phyloP scores from a whole-genome alignment of 208 protist genomes.

The Strigomonas culicis region DNA sequence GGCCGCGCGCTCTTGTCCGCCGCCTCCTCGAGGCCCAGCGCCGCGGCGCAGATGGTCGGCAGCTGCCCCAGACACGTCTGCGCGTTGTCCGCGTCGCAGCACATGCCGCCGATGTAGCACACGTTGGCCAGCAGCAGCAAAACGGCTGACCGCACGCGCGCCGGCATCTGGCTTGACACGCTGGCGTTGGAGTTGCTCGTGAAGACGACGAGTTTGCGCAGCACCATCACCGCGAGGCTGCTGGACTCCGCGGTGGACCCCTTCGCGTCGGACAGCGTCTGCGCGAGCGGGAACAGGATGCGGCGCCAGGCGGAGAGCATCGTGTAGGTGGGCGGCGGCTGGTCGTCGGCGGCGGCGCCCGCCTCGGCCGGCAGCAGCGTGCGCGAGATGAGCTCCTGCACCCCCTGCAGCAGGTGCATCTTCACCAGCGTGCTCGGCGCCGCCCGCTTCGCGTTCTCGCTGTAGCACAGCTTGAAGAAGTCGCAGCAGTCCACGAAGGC shows the following conservation, averaged over 20 bases:
- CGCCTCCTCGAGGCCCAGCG: constrained; percentile 23
- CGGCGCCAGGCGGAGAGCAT: constrained; percentile 64
- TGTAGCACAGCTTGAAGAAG: constrained; percentile 49
- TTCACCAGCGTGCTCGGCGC: constrained; percentile 33
- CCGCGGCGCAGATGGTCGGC: constrained; percentile 56
- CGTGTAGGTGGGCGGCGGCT: constrained; percentile 24
- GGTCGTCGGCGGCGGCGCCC: neutral
- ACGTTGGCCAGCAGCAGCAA: constrained; percentile 65
- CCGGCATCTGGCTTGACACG: constrained; percentile 22
- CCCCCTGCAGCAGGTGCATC: constrained; percentile 69
- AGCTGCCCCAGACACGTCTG: constrained; percentile 78
- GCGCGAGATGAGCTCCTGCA: constrained; percentile 71
- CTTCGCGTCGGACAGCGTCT: constrained; percentile 45
- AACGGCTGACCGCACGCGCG: constrained; percentile 29
- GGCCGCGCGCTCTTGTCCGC: neutral
- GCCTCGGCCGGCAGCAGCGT: constrained; percentile 25
- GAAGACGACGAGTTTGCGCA: constrained; percentile 66
- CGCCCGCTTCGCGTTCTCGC: constrained; percentile 18
- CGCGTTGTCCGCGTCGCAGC: constrained; percentile 59
- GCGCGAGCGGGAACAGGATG: constrained; percentile 58
- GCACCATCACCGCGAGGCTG: constrained; percentile 65
- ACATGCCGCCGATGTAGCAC: constrained; percentile 76
- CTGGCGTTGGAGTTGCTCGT: constrained; percentile 24
- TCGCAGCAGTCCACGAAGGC: constrained; percentile 47
- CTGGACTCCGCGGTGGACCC: constrained; percentile 50